Percentiles rank a stretch among this genome's conserved stretches.
Conservation (phyloP, 1,284 basidiomycete species). For the Agaricales sp. region DNA sequence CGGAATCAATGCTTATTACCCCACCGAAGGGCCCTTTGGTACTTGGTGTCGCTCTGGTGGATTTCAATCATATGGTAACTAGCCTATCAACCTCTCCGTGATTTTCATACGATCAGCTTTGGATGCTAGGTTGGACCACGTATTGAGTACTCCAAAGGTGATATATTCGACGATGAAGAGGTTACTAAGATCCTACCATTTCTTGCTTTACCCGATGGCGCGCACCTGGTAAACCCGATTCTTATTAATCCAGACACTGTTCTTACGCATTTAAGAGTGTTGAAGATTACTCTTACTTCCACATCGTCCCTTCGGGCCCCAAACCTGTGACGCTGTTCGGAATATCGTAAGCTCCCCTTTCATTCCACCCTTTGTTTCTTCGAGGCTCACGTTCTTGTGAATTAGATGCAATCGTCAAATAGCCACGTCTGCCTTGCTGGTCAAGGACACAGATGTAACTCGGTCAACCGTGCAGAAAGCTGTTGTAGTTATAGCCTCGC, state of each 20-base stretch:
- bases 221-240: slow-evolving; percentile 69
- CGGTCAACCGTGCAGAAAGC: slow-evolving; percentile 97
- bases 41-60: slow-evolving; percentile 78
- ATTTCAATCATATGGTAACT: slow-evolving; percentile 83
- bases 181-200: slow-evolving; percentile 84
- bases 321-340: slow-evolving; percentile 82
- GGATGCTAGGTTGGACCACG: slow-evolving; percentile 85
- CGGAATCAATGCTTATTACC: slow-evolving; percentile 61
- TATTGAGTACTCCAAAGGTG: slow-evolving; percentile 71
- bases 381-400: slow-evolving; percentile 1
- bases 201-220: slow-evolving; percentile 95
- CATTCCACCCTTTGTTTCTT: slow-evolving; percentile 7
- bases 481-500: slow-evolving; percentile 87
- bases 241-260: slow-evolving; percentile 10
- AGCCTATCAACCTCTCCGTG: slow-evolving; percentile 5
- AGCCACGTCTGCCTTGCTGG: slow-evolving; percentile 69
- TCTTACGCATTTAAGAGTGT: slow-evolving; percentile 43
- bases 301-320: slow-evolving; percentile 62
- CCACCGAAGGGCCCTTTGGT: slow-evolving; percentile 52
- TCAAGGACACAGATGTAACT: slow-evolving; percentile 82
- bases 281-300: slow-evolving; percentile 98
- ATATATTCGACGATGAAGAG: slow-evolving; percentile 73
- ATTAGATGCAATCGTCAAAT: slow-evolving; percentile 93
- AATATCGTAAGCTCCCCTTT: slow-evolving; percentile 63
- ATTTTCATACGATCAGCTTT: slow-evolving; percentile 9